Conservation (phyloP, 306 rosid species). For the Dalbergia cochinchinensis region DNA sequence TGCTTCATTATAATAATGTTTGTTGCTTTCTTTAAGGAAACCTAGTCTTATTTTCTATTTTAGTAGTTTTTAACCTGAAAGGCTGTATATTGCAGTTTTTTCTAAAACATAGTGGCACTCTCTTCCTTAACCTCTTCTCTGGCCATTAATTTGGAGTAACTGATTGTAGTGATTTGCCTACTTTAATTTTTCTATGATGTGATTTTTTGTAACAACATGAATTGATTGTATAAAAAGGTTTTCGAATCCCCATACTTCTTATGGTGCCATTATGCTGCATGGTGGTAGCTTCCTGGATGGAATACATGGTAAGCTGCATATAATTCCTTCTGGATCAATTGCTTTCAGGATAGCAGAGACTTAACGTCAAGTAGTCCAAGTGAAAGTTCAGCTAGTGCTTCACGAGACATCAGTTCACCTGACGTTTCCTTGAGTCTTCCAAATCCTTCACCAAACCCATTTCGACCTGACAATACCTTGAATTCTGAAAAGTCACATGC, state of each 20-base stretch:
- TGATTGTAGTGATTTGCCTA: background rate
- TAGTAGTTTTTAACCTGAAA: conserved; percentile 10
- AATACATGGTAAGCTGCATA: conserved; percentile 44
- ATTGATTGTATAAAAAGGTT: background rate
- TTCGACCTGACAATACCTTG: conserved; percentile 58
- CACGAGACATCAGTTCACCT: conserved; percentile 79
- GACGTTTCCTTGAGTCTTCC: conserved; percentile 68
- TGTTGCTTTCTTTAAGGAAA: background rate
- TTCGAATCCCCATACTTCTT: conserved; percentile 6
- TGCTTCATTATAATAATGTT: conserved; percentile 37
- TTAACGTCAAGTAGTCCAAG: conserved; percentile 85
- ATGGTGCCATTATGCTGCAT: conserved; percentile 15
- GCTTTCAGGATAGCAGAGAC: conserved; percentile 84
- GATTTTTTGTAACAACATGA: background rate
- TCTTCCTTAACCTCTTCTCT: background rate
- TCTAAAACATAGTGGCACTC: background rate
- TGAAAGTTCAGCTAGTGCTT: conserved; percentile 74
- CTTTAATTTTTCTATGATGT: conserved; percentile 11
- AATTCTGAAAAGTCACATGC: conserved; percentile 83
- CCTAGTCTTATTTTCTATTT: background rate
- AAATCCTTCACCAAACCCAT: conserved; percentile 68
- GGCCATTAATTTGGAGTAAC: background rate
- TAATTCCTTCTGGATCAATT: conserved; percentile 51
- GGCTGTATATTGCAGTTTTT: conserved; percentile 4
- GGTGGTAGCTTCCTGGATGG: conserved; percentile 18